Evolutionary conservation across 768 basidiomycete genomes (phyloP), one percentile per base, ranked within the genome.

Genomic region (Psilocybe sp.): DNA sequence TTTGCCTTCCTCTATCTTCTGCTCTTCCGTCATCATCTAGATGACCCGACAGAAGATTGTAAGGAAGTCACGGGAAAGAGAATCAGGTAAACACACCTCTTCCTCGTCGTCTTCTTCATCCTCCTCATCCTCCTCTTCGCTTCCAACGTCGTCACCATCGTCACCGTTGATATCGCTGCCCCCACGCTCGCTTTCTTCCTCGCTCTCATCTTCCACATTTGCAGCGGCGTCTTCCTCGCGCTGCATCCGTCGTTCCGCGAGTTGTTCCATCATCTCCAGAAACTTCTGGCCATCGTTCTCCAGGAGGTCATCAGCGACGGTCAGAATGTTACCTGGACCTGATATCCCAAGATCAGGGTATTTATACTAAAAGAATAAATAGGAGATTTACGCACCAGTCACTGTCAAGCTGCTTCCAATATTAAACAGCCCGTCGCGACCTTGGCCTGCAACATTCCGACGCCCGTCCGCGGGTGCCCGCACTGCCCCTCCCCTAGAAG

Each of bases 221-320:
- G 61, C 69, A 13, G 74, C 72, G 16, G 76, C 72, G 49, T 76
- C 75, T 46, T 94, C 89, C 63, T 98, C 95, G 4, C 95, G 81
- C 59, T 90, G 87, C 81, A 96, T 92, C 40, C 96, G 81, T 44
- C 92, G 81, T 63, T 97, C 93, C 0, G 96, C 95, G 15, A 99
- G 80, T 69, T 96, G 93, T 67, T 98, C 97, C 97, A 99, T 99
- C 97, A 99, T 99, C 75, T 99, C 97, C 60, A 99, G 73, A 74
- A 99, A 99, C 74, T 97, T 98, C 62, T 94, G 92, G 2, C 96
- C 96, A 62, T 99, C 95, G 61, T 98, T 98, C 77, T 97, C 96
- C 60, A 99, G 78, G 40, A 99, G 81, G 71, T 99, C 97, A 64
- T 99, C 97, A 40, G 97, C 97, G 46, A 99, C 96, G 16, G 97